Evolutionary conservation across 1,284 basidiomycete species (phyloP).

Genomic region (Sporisorium exsertum): DNA sequence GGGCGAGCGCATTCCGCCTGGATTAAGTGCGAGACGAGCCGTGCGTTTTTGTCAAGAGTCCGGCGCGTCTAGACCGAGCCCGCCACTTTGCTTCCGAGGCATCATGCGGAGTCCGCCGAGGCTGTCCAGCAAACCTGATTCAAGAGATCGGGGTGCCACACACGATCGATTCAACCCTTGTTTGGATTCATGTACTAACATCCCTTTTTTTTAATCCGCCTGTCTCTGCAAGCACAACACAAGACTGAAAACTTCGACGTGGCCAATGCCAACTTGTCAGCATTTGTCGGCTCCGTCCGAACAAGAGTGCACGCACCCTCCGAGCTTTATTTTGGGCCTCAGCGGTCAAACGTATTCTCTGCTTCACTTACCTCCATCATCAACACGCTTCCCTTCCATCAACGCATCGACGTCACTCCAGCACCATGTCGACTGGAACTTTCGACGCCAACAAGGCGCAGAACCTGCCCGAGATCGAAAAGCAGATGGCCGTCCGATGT

Average conservation of each 20-base stretch:
- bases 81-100: not conserved
- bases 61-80: constrained; percentile 1
- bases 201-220: not conserved
- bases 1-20: not conserved
- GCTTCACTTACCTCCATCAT: not conserved
- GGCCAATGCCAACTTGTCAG: not conserved
- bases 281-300: constrained; percentile 1
- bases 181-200: not conserved
- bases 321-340: constrained; percentile 7
- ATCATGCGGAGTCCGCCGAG: not conserved
- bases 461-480: constrained; percentile 94
- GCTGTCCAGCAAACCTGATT: not conserved
- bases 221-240: not conserved
- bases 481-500: constrained; percentile 92
- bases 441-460: constrained; percentile 73
- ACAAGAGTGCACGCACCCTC: constrained; percentile 11
- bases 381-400: not conserved
- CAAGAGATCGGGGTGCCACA: no score
- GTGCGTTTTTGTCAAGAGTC: not conserved
- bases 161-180: not conserved
- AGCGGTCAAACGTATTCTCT: not conserved
- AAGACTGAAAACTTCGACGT: constrained; percentile 1
- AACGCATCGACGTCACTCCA: not conserved
- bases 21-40: not conserved
- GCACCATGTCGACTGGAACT: constrained; percentile 53